Base-by-base conservation (phyloP, 2,329 filamentous ascomycete species). In the Chaetothyriales sp. region DNA sequence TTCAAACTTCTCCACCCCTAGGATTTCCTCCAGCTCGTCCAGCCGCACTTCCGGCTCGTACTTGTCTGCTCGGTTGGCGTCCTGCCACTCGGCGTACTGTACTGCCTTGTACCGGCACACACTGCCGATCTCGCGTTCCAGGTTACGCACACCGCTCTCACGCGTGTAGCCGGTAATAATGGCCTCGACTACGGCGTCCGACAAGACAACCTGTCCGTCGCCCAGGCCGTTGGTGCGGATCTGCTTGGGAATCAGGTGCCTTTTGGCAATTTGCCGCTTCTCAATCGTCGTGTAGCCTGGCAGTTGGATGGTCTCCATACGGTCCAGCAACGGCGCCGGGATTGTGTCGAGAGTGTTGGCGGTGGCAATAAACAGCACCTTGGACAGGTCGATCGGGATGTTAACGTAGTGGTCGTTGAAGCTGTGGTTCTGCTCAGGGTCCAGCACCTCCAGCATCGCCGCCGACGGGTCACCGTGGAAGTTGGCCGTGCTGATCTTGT, bases 371-470 rank as follows among this genome's bases (percentile, higher is more conserved):
- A 98, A 98, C 9, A 98, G 76, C 19, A 98, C 86, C 68, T 94
- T 95, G 70, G 87, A 94, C 18, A 98, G 75, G 64, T 98, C 92
- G 58, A 96, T 86, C 0, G 92, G 90, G 55, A 95, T 88, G 62
- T 89, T 89, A 65, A 98, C 80, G 65, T 96, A 98, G 69, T 98
- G 92, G 64, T 98, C 92, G 26, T 82, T 86, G 69, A 98, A 98
- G 8, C 80, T 84, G 67, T 93, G 79, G 64, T 98, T 98, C 69
- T 98, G 92, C 66, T 98, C 92, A 0, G 92, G 92, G 63, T 98
- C 92, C 45, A 98, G 75, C 9, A 98, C 92, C 67, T 98, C 92
- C 12, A 98, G 80, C 90, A 98, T 95, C 7, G 92, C 92, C 19
- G 92, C 92, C 18, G 87, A 93, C 2, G 92, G 92, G 62, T 98